Percentiles rank a stretch among this genome's conserved stretches.
Conservation (phyloP, 2,329 filamentous ascomycete species). For the Gnomoniopsis sp. region DNA sequence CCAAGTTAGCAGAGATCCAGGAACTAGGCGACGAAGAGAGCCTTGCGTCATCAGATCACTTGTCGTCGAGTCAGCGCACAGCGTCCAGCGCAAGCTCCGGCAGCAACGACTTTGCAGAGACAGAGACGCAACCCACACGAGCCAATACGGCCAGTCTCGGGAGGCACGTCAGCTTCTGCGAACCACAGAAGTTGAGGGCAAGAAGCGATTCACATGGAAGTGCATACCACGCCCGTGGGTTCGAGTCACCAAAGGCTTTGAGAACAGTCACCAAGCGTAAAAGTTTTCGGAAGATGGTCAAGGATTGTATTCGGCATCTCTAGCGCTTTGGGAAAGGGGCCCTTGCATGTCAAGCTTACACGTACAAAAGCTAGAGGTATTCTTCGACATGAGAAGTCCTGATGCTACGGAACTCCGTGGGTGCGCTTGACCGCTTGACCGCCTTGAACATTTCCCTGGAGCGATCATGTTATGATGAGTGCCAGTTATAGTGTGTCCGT, state of each 20-base stretch:
- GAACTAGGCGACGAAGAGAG: neutral
- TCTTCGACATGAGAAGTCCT: no score
- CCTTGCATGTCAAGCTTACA: no score
- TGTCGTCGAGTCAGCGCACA: neutral
- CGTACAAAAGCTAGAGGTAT: no score
- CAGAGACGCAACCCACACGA: neutral
- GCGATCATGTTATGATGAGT: no score
- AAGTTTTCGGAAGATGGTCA: slow-evolving; percentile 12
- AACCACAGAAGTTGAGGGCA: neutral
- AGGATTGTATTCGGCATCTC: slow-evolving; percentile 9
- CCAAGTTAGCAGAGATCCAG: slow-evolving; percentile 10
- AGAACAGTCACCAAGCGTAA: slow-evolving; percentile 10
- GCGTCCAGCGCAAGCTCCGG: neutral
- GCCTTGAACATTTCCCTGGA: no score
- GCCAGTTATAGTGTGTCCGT: no score
- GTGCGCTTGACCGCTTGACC: no score
- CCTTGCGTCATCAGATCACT: neutral
- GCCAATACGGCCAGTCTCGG: neutral
- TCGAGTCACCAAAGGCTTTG: slow-evolving; percentile 8
- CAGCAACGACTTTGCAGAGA: slow-evolving; percentile 1
- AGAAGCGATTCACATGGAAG: slow-evolving; percentile 7
- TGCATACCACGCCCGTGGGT: neutral
- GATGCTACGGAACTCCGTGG: no score
- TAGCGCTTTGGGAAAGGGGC: neutral
- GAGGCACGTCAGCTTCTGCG: slow-evolving; percentile 12